Evolutionary conservation across 2,329 filamentous ascomycete genomes (phyloP).

Genomic region (Aspergillus cejpii): DNA sequence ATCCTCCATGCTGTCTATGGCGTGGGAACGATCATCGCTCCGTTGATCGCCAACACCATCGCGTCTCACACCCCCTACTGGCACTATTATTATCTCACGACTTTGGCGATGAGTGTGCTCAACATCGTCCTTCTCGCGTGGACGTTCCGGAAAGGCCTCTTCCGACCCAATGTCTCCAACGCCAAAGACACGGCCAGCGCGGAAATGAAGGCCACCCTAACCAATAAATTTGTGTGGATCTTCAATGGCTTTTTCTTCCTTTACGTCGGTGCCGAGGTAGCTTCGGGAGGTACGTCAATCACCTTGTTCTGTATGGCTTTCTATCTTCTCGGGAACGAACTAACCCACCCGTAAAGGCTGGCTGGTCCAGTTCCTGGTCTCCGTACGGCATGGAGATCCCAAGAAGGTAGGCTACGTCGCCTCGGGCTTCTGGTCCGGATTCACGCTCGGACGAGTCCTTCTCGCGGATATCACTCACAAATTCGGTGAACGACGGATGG

Average conservation of each 20-base stretch:
- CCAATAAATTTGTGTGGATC: constrained; percentile 18
- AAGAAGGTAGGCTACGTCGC: constrained; percentile 22
- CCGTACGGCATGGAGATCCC: constrained; percentile 18
- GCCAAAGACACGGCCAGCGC: constrained; percentile 16
- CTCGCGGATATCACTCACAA: constrained; percentile 21
- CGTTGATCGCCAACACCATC: constrained; percentile 20
- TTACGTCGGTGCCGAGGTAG: constrained; percentile 21
- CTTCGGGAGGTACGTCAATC: constrained; percentile 16
- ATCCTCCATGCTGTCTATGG: constrained; percentile 21
- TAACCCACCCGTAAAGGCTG: constrained; percentile 12
- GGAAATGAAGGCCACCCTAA: constrained; percentile 16
- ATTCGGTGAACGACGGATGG: constrained; percentile 21
- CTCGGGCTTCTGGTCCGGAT: constrained; percentile 21
- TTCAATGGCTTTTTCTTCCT: constrained; percentile 23
- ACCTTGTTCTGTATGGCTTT: background rate
- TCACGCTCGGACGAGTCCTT: constrained; percentile 19
- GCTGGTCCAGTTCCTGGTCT: constrained; percentile 22
- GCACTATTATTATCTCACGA: constrained; percentile 21
- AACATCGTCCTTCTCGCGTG: constrained; percentile 13
- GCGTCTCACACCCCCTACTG: constrained; percentile 17
- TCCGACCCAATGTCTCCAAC: constrained; percentile 16
- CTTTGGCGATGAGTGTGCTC: constrained; percentile 11
- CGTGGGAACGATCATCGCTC: constrained; percentile 17
- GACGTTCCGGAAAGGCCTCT: constrained; percentile 18
- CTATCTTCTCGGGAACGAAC: background rate